Evolutionary conservation across 73 alveolate genomes (phyloP), one percentile per base, ranked within the genome.

Genomic region (Paramecium sonneborni): DNA sequence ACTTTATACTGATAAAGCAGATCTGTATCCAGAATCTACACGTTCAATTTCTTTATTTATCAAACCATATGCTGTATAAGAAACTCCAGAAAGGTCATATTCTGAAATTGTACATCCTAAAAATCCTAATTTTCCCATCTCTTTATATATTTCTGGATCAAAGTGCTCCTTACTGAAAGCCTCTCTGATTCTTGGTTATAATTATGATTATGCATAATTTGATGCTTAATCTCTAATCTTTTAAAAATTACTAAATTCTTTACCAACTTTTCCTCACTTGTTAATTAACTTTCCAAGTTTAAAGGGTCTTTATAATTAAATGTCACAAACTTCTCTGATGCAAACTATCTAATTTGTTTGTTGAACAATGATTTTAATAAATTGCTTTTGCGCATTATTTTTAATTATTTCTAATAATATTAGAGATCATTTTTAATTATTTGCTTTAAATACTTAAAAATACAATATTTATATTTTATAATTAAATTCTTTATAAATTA

Each of bases 21-120:
- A 95, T 68, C 99, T 89, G 84, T 97, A 97, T 69, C 97, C 99
- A 15, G 97, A 86, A 87, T 97, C 99, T 39, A 97, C 97, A 46
- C 97, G 57, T 94, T 97, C 99, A 6, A 96, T 93, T 92, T 96
- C 97, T 58, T 92, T 93, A 35, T 95, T 94, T 20, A 94, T 94
- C 15, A 95, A 76, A 34, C 99, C 99, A 92, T 97, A 97, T 6
- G 99, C 96, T 0, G 95, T 96, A 32, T 96, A 85, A n/a, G 97
- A 93, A 57, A 96, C 97, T 12, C 99, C 99, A 57, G 99, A 98
- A 28, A 97, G 95, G 21, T 97, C 99, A 79, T 96, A 96, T 24
- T 95, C 98, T 11, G 37, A 56, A 37, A 85, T 69, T 35, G 98
- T 94, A 88, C 97, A 96, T 23, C 99, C 99, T 35, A 95, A 93